Percentiles rank a stretch among this genome's conserved stretches.
Evolutionary conservation across 768 basidiomycete genomes (phyloP).

Genomic region (Mycena amicta): DNA sequence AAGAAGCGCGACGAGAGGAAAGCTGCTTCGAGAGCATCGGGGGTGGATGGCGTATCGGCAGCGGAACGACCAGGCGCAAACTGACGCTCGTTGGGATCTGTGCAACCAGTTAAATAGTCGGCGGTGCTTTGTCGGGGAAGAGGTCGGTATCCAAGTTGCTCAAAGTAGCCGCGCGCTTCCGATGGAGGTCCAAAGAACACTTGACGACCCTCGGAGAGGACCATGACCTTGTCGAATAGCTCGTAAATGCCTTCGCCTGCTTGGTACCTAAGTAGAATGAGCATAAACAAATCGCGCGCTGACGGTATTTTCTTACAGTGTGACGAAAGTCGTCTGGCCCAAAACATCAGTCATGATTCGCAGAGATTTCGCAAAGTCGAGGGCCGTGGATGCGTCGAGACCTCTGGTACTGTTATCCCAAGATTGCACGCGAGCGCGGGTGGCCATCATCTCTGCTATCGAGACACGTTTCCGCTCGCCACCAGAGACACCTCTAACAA

Average conservation of each 20-base stretch:
- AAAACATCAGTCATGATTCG: constrained; percentile 84
- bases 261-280: constrained; percentile 58
- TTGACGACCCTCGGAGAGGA: constrained; percentile 79
- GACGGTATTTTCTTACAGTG: constrained; percentile 53
- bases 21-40: constrained; percentile 66
- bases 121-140: constrained; percentile 84
- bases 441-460: constrained; percentile 87
- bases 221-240: constrained; percentile 85
- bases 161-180: constrained; percentile 80
- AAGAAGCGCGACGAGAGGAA: constrained; percentile 55
- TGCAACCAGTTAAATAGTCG: constrained; percentile 83
- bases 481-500: constrained; percentile 79
- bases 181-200: constrained; percentile 78
- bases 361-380: constrained; percentile 81
- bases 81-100: constrained; percentile 85
- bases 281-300: constrained; percentile 1
- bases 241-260: constrained; percentile 80
- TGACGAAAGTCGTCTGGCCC: constrained; percentile 78
- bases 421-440: constrained; percentile 75
- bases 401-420: constrained; percentile 88
- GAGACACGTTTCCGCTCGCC: constrained; percentile 81
- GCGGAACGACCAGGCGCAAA: constrained; percentile 65
- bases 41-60: constrained; percentile 63
- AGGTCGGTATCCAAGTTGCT: constrained; percentile 68
- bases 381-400: constrained; percentile 83